Base-by-base conservation (phyloP, 805 yeast genomes). In the Yamadazyma insecticola region DNA sequence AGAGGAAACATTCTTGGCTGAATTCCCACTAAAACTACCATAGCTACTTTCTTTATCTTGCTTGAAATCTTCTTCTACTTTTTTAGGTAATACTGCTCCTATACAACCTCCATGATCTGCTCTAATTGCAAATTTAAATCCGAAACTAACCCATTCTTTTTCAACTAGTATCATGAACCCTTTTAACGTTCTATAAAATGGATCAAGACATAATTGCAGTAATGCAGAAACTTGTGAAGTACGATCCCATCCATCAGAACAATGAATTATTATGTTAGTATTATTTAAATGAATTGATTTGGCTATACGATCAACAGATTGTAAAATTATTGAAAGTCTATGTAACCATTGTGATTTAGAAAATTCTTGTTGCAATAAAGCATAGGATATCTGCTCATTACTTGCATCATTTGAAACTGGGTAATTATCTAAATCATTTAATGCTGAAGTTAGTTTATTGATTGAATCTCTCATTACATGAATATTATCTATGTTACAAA, bases 161-260 rank as follows among this genome's bases (percentile, higher is more conserved):
- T 92, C 98, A 3, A 92, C 69, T 13, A 92, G 63, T 0, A 78
- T 72, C 60, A 83, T 81, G 49, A 92, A 88, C 3, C 98, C 98
- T 36, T 87, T 81, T 3, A 85, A 42, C 0, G 97, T 89, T 42
- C 98, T 69, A 55, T 71, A 92, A 51, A 75, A 86, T 1, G 97
- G 97, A 53, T 92, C 97, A 6, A 89, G 63, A 49, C 96, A 85
- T 4, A 92, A 58, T 56, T 90, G 90, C 15, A 89, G 75, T 39
- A 92, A 60, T 2, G 96, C 81, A 5, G 88, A 72, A 1, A 89
- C 74, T 51, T 92, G 97, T 0, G 97, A 77, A 0, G 98, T 92
- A 36, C 98, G 67, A 52, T 92, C 98, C 98, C 98, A 92, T 1
- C 98, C 98, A 61, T 92, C 98, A 1, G 97, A 87, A 53, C 98